phyloP scores from a whole-genome alignment of 148 eudicot species.

The Silene uniflora region DNA sequence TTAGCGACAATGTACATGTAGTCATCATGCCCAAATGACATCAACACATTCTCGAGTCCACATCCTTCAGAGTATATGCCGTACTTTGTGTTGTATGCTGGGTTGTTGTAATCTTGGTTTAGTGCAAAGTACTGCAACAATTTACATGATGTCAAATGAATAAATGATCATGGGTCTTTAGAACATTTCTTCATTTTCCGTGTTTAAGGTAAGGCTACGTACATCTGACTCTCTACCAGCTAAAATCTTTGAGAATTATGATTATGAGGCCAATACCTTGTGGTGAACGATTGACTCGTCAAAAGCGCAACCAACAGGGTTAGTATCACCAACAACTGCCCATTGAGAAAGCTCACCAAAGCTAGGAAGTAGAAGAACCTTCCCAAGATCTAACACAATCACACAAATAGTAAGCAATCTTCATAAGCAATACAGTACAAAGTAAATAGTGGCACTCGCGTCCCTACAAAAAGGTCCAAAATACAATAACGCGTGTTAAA shows the following conservation, averaged over 20 bases:
- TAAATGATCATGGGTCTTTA: too few relatives aligned
- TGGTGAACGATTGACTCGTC: conserved; percentile 72
- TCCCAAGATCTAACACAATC: conserved; percentile 59
- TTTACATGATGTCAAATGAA: background rate
- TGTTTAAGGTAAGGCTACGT: too few relatives aligned
- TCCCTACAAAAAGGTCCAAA: too few relatives aligned
- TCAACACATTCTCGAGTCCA: conserved; percentile 50
- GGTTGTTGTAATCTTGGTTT: conserved; percentile 45
- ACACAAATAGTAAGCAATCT: background rate
- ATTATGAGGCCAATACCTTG: conserved; percentile 43
- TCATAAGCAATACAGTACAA: too few relatives aligned
- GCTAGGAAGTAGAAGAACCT: conserved; percentile 68
- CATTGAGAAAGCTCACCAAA: conserved; percentile 83
- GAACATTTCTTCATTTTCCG: too few relatives aligned
- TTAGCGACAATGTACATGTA: conserved; percentile 57
- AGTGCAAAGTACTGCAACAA: conserved; percentile 38
- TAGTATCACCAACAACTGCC: conserved; percentile 89
- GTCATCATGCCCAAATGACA: conserved; percentile 63
- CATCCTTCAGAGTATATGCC: conserved; percentile 50
- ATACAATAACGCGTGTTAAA: too few relatives aligned
- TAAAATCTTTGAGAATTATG: too few relatives aligned
- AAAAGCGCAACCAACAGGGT: conserved; percentile 80
- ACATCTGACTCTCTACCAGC: too few relatives aligned
- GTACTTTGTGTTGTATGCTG: conserved; percentile 44
- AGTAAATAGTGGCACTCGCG: too few relatives aligned